A percentile compares a stretch with the other conserved stretches of the same genome.
Conservation (phyloP, 1,139 yeast species). For the Debaryomyces robertsiae region DNA sequence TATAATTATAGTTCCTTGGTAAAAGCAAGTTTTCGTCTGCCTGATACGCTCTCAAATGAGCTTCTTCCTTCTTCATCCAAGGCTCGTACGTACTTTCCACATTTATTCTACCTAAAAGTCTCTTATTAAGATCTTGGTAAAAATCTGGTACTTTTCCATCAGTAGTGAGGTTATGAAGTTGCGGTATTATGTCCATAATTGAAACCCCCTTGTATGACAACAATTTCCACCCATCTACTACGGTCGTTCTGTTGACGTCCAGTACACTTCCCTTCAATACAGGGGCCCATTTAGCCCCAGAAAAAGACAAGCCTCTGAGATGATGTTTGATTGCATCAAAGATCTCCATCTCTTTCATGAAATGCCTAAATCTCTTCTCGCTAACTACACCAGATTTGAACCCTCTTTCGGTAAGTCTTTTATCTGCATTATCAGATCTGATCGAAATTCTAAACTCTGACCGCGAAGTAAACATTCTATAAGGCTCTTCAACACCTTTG, state of each 20-base stretch:
- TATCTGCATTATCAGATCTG: conserved; percentile 92
- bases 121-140: conserved; percentile 41
- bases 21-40: conserved; percentile 77
- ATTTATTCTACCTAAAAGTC: conserved; percentile 63
- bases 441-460: conserved; percentile 90
- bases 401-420: conserved; percentile 75
- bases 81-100: conserved; percentile 86
- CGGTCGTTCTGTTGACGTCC: conserved; percentile 33
- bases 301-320: conserved; percentile 47
- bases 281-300: conserved; percentile 69
- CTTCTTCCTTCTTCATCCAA: conserved; percentile 71
- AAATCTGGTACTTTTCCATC: conserved; percentile 24
- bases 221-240: conserved; percentile 49
- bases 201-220: conserved; percentile 42
- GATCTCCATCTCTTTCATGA: conserved; percentile 44
- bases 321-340: conserved; percentile 48
- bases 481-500: conserved; percentile 96
- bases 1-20: conserved; percentile 68
- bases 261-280: conserved; percentile 49
- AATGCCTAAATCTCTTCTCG: conserved; percentile 58
- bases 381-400: conserved; percentile 66
- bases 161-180: conserved; percentile 24
- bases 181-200: conserved; percentile 35
- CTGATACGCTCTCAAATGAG: conserved; percentile 72
- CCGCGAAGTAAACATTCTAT: conserved; percentile 96